Percentiles rank a stretch among this genome's conserved stretches.
phyloP scores from a whole-genome alignment of 2,329 filamentous ascomycete genomes.

The Trichoderma semiorbis region DNA sequence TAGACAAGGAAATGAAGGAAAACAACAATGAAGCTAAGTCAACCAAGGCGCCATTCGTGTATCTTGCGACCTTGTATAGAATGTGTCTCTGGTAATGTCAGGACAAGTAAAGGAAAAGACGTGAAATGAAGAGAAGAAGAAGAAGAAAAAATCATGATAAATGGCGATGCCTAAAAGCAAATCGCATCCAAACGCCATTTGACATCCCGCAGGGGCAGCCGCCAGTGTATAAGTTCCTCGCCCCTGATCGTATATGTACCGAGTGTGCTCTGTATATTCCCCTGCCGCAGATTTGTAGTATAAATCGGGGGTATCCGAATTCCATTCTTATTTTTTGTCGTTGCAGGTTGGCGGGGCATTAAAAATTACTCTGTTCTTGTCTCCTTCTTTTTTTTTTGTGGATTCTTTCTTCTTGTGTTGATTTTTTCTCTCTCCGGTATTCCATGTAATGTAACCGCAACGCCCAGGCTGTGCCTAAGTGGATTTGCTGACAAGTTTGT shows the following conservation, averaged over 20 bases:
- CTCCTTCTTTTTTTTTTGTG: not conserved
- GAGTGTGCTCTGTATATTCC: not conserved
- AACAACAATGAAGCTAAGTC: not conserved
- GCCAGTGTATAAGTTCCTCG: not conserved
- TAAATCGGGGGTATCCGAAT: not conserved
- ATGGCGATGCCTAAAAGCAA: not conserved
- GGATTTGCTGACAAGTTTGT: not conserved
- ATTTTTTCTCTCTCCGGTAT: not conserved
- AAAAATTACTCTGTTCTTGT: not conserved
- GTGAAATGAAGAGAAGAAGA: not conserved
- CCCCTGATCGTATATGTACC: slow-evolving; percentile 8
- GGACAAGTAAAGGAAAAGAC: not conserved
- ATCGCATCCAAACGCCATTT: slow-evolving; percentile 14
- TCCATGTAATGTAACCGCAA: not conserved
- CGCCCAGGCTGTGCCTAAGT: not conserved
- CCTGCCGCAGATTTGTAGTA: not conserved
- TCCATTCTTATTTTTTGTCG: not conserved
- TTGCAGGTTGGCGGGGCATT: not conserved
- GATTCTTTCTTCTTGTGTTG: not conserved
- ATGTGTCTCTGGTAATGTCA: not conserved
- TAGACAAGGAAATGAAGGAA: not conserved
- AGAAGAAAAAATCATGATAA: not conserved
- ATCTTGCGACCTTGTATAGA: slow-evolving; percentile 10
- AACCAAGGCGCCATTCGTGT: slow-evolving; percentile 17
- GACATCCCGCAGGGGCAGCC: not conserved